Evolutionary conservation across 164 flowering plant species (phyloP).

Genomic region (Chimonanthus praecox): DNA sequence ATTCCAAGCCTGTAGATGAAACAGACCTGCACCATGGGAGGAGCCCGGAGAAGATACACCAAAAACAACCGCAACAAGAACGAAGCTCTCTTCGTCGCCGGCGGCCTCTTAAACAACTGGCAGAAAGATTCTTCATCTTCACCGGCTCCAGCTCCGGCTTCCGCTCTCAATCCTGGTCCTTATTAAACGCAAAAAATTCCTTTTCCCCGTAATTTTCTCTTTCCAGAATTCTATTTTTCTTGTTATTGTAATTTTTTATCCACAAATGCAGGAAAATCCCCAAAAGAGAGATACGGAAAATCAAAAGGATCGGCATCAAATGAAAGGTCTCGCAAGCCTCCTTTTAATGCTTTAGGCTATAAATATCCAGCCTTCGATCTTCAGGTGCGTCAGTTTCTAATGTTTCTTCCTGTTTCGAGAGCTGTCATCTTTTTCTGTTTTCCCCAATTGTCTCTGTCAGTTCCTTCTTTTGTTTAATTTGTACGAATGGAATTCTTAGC

Average conservation of each 20-base stretch:
- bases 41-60: conserved; percentile 23
- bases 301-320: conserved; percentile 20
- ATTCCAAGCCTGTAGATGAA: background rate
- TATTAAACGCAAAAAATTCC: background rate
- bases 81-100: conserved; percentile 44
- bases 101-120: conserved; percentile 57
- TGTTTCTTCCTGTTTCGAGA: background rate
- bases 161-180: background rate
- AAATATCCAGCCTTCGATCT: conserved; percentile 22
- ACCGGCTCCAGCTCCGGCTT: conserved; percentile 2
- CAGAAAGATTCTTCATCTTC: conserved; percentile 10
- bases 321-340: conserved; percentile 8
- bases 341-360: conserved; percentile 25
- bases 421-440: background rate
- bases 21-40: conserved; percentile 24
- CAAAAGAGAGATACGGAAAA: conserved; percentile 10
- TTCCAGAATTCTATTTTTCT: background rate
- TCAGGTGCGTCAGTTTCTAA: conserved; percentile 27
- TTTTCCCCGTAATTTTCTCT: background rate
- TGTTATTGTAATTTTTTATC: background rate
- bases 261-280: conserved; percentile 30
- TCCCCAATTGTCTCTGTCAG: background rate
- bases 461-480: background rate
- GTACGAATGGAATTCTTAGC: no score
- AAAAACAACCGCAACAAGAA: background rate